Evolutionary conservation across 495 filamentous ascomycete species (phyloP), one percentile per base, ranked within the genome.

Genomic region (Penicillium bialowiezense): DNA sequence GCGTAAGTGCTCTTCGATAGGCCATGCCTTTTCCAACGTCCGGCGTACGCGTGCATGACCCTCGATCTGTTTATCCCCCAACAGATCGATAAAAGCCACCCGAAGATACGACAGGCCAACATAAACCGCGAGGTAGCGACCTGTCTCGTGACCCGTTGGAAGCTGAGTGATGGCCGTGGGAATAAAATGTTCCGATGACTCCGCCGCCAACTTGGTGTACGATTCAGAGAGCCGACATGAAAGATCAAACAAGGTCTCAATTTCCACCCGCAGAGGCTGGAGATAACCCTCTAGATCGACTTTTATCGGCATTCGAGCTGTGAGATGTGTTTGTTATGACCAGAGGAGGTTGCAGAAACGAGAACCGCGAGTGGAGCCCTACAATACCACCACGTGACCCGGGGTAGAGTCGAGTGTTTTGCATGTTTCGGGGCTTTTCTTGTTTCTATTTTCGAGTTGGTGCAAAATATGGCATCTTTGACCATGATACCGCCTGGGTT

Each of bases 41-140:
- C 83, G 68, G 40, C 71, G 69, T 12, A 84, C 71, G 45, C 71
- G 70, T 21, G 67, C 52, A 19, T 56, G 52, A 43, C 58, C 56
- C 13, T 53, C 58, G 19, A 54, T 38, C 19, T 55, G 62, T 29
- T 59, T 60, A 51, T 65, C 61, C 6, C 80, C 79, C 12, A 81
- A 54, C 10, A 89, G 68, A 43, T 90, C 83, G 35, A 90, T 77
- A 43, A 90, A 87, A 34, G 79, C 87, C 3, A 89, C 85, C 44
- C 87, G 75, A 8, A 91, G 68, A 57, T 91, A 90, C 2, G 81
- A 84, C 28, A 88, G 81, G 13, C 87, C 88, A 39, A 89, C 80
- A 63, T 90, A 86, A 41, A 88, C 86, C 9, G 83, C 83, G 3
- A 90, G 70, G 59, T 80, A 87, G 39, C 79, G 83, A 35, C 86